Percentiles rank a stretch among this genome's conserved stretches.
phyloP scores from a whole-genome alignment of 2,329 filamentous ascomycete genomes.

The Hypoxylon sp. region DNA sequence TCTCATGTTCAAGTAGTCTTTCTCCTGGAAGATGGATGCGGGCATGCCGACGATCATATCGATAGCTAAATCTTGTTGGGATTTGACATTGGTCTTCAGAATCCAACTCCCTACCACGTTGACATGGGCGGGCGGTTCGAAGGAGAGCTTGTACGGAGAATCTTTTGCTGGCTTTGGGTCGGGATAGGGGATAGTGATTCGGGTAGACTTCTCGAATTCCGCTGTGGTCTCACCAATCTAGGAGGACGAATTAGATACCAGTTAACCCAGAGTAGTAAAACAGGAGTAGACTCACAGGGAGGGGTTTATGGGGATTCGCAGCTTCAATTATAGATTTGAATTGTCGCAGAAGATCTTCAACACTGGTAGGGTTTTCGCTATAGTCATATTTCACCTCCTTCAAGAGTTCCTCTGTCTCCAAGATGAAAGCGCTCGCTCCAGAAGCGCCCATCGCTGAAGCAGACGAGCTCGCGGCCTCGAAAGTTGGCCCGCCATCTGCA shows the following conservation, averaged over 20 bases:
- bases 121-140: slow-evolving; percentile 80
- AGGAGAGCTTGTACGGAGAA: slow-evolving; percentile 85
- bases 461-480: slow-evolving; percentile 59
- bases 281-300: slow-evolving; percentile 62
- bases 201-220: slow-evolving; percentile 76
- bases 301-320: slow-evolving; percentile 64
- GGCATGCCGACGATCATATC: slow-evolving; percentile 94
- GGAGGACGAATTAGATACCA: slow-evolving; percentile 23
- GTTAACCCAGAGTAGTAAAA: background rate
- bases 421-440: slow-evolving; percentile 67
- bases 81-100: slow-evolving; percentile 79
- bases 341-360: slow-evolving; percentile 65
- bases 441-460: slow-evolving; percentile 58
- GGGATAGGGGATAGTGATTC: slow-evolving; percentile 85
- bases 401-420: slow-evolving; percentile 73
- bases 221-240: slow-evolving; percentile 78
- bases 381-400: slow-evolving; percentile 69
- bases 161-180: slow-evolving; percentile 82
- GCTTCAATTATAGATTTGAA: slow-evolving; percentile 69
- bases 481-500: slow-evolving; percentile 54
- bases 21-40: slow-evolving; percentile 83
- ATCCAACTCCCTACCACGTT: slow-evolving; percentile 93
- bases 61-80: slow-evolving; percentile 71
- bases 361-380: slow-evolving; percentile 62
- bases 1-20: slow-evolving; percentile 92